These are phyloP conservation scores for Nicotiana tomentosiformis DNA, from an alignment of 257 asterid species.

Conservation along the genomic window DNA sequence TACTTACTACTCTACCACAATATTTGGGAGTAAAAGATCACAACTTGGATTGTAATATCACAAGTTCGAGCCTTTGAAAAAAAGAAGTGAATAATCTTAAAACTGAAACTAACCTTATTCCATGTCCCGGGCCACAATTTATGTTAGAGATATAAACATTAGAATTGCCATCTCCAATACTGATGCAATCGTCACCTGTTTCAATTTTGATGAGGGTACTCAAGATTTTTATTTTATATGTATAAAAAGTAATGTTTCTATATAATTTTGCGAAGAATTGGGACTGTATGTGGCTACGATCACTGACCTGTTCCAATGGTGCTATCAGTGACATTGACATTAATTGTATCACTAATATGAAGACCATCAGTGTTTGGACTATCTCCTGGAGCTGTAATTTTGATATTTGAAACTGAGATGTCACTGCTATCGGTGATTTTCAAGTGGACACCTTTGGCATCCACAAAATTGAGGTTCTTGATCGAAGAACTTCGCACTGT, in stretches of 20 bases:
- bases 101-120: constrained; percentile 21
- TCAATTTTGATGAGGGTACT: too few relatives aligned
- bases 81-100: not conserved
- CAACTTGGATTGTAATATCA: not conserved
- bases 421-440: constrained; percentile 37
- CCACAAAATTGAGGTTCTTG: constrained; percentile 26
- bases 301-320: constrained; percentile 27
- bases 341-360: constrained; percentile 37
- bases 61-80: not conserved
- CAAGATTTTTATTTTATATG: too few relatives aligned
- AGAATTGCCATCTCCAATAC: constrained; percentile 23
- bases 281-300: too few relatives aligned
- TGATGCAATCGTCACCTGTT: constrained; percentile 29
- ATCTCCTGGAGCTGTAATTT: constrained; percentile 48
- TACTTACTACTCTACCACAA: too few relatives aligned
- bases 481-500: constrained; percentile 15
- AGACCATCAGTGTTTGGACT: constrained; percentile 88
- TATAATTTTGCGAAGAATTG: too few relatives aligned
- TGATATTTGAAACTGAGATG: constrained; percentile 21
- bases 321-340: constrained; percentile 29
- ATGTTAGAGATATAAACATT: not conserved
- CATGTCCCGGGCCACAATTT: constrained; percentile 37
- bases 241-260: too few relatives aligned
- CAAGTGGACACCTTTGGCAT: constrained; percentile 65
- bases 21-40: too few relatives aligned